These are phyloP conservation scores for Eucalyptus sideroxylon DNA, from an alignment of 345 rosid species.

Conservation along the genomic window DNA sequence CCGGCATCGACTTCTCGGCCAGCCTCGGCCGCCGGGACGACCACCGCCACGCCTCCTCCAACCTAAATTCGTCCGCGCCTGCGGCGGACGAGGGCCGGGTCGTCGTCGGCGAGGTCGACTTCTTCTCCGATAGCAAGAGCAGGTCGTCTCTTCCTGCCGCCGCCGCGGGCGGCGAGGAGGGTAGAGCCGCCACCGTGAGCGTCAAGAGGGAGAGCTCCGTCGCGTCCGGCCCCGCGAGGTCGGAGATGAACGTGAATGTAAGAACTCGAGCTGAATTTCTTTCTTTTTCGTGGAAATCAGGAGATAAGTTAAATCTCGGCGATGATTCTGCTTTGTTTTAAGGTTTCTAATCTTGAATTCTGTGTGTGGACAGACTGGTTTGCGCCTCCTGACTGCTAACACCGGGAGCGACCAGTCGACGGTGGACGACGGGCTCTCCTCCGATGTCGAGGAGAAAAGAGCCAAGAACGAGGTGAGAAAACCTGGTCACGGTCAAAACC, in stretches of 20 bases:
- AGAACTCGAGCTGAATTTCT: neutral
- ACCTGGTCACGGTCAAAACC: neutral
- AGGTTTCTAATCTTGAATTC: neutral
- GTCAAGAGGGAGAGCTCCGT: constrained; percentile 39
- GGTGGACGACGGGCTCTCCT: constrained; percentile 67
- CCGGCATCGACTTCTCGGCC: neutral
- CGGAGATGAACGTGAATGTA: constrained; percentile 42
- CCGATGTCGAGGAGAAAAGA: constrained; percentile 43
- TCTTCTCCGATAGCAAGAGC: constrained; percentile 41
- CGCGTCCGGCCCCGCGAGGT: neutral
- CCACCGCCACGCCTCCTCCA: neutral
- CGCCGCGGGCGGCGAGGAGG: neutral
- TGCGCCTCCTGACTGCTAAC: constrained; percentile 66
- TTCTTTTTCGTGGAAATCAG: neutral
- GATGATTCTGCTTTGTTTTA: neutral
- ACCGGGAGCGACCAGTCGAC: constrained; percentile 72
- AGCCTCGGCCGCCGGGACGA: constrained; percentile 10
- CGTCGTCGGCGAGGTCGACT: constrained; percentile 61
- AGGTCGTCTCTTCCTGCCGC: neutral
- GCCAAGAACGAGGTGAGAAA: constrained; percentile 43
- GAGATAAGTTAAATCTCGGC: neutral
- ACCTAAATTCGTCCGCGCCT: neutral
- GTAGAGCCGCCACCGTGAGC: neutral
- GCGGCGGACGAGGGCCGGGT: neutral
- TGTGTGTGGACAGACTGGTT: constrained; percentile 41